Percentiles rank a stretch among this genome's conserved stretches.
Evolutionary conservation across 2,329 filamentous ascomycete species (phyloP).

Genomic region (Westerdykella aurantiaca): DNA sequence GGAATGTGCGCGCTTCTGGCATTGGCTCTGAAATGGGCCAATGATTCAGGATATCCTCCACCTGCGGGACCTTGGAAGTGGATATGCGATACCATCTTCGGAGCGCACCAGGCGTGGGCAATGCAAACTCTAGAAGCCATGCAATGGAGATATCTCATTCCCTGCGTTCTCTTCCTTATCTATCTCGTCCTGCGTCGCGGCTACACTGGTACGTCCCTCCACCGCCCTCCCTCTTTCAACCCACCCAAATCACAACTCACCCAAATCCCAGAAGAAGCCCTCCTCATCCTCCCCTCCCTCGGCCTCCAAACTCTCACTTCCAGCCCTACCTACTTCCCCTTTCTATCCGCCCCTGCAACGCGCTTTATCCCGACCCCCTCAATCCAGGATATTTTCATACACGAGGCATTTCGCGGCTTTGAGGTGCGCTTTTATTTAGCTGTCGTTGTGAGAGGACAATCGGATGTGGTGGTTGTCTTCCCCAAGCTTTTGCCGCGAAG

Average conservation of each 20-base stretch:
- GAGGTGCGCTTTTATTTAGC: constrained; percentile 85
- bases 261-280: constrained; percentile 61
- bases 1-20: constrained; percentile 39
- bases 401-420: constrained; percentile 91
- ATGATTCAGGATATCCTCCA: constrained; percentile 3
- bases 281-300: constrained; percentile 81
- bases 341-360: constrained; percentile 54
- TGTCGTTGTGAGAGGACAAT: constrained; percentile 84
- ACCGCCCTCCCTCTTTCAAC: constrained; percentile 6
- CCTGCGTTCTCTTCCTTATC: constrained; percentile 36
- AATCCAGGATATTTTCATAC: constrained; percentile 89
- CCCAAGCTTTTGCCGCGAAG: constrained; percentile 70
- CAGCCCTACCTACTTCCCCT: constrained; percentile 53
- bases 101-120: constrained; percentile 12
- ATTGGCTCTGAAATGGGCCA: constrained; percentile 23
- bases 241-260: constrained; percentile 1
- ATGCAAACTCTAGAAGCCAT: constrained; percentile 35
- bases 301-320: constrained; percentile 83
- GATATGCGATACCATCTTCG: constrained; percentile 5
- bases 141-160: constrained; percentile 40
- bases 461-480: constrained; percentile 90
- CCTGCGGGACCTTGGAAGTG: constrained; percentile 2
- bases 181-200: constrained; percentile 45
- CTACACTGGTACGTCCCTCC: constrained; percentile 44
- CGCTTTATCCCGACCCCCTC: constrained; percentile 83